A percentile compares a stretch with the other conserved stretches of the same genome.
phyloP scores from a whole-genome alignment of 148 eudicot genomes.

The Beta vulgaris region DNA sequence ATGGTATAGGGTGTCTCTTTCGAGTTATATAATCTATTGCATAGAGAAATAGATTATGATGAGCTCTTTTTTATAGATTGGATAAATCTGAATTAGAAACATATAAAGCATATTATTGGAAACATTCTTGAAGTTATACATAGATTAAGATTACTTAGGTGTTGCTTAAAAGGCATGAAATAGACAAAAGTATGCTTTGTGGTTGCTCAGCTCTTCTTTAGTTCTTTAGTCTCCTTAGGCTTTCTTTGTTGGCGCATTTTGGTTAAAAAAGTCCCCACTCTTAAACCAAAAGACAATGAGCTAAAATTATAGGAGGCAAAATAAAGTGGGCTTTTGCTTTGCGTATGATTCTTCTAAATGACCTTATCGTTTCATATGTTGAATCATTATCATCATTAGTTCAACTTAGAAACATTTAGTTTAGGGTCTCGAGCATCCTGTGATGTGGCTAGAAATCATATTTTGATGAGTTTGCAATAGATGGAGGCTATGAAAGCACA shows the following conservation, averaged over 20 bases:
- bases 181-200: constrained; percentile 24
- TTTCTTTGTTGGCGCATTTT: not conserved
- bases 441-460: no score
- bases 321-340: not conserved
- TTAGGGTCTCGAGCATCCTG: not conserved
- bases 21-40: no score
- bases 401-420: no score
- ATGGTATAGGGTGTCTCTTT: no score
- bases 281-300: not conserved
- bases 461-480: no score
- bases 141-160: constrained; percentile 12
- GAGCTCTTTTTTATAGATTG: not conserved
- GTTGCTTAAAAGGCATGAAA: constrained; percentile 38
- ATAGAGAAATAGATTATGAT: no score
- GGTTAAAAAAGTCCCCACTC: constrained; percentile 4
- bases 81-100: not conserved
- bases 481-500: no score
- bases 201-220: constrained; percentile 16
- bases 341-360: constrained; percentile 12
- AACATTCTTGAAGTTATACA: constrained; percentile 4
- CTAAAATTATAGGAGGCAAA: not conserved
- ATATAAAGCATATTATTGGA: not conserved
- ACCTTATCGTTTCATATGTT: not conserved
- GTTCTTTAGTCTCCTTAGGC: no score
- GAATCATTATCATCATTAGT: not conserved